Percentiles rank a stretch among this genome's conserved stretches.
Conservation (phyloP, 306 rosid genomes). For the Lathyrus aphaca region DNA sequence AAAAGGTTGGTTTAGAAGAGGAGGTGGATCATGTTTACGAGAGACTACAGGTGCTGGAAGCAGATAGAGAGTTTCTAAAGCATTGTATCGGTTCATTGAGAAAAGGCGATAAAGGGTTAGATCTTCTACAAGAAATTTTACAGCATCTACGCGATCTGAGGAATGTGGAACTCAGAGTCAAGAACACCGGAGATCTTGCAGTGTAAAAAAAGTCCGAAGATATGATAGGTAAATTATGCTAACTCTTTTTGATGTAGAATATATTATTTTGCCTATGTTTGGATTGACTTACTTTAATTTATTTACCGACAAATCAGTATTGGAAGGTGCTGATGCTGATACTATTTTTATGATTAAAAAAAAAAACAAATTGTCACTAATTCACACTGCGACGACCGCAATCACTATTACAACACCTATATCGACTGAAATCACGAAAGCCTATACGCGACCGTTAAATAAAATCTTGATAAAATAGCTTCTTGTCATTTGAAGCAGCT, state of each 20-base stretch:
- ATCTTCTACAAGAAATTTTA: constrained; percentile 87
- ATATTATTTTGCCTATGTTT: background rate
- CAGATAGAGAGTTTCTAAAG: constrained; percentile 91
- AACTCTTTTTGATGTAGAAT: background rate
- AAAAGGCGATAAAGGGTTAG: constrained; percentile 88
- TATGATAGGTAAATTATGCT: constrained; percentile 46
- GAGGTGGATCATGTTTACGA: constrained; percentile 82
- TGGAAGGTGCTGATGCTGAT: too few species aligned
- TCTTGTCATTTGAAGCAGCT: too few species aligned
- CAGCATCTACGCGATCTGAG: constrained; percentile 95
- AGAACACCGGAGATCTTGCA: constrained; percentile 54
- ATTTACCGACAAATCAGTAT: too few species aligned
- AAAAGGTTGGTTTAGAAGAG: constrained; percentile 46
- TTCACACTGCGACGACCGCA: too few species aligned
- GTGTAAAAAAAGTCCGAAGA: constrained; percentile 43
- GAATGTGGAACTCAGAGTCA: constrained; percentile 70
- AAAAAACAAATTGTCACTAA: too few species aligned
- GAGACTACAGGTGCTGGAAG: constrained; percentile 87
- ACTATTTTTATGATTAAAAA: too few species aligned
- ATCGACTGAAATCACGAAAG: too few species aligned
- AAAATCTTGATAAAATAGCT: too few species aligned
- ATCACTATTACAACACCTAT: too few species aligned
- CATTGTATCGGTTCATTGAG: constrained; percentile 84
- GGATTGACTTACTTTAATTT: background rate
- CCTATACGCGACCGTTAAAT: too few species aligned